These are phyloP conservation scores for Castanea crenata DNA, from an alignment of 306 rosid species.

Conservation along the genomic window DNA sequence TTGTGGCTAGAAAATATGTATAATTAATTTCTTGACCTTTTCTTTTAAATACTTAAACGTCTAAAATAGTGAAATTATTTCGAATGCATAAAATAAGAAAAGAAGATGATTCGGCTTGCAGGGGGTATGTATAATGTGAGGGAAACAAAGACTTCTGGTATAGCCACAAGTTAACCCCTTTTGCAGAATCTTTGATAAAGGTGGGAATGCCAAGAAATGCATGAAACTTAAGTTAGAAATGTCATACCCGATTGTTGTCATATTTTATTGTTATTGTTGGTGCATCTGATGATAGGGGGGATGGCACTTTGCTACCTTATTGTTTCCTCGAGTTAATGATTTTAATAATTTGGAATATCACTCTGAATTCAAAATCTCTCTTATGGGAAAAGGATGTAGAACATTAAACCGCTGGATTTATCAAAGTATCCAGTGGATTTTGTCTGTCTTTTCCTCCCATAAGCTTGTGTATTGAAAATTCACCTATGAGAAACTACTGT, in stretches of 20 bases:
- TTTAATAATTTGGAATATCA: neutral
- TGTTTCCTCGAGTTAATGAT: neutral
- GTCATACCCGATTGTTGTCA: neutral
- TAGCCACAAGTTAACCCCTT: neutral
- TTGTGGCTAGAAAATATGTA: neutral
- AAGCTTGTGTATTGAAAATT: constrained; percentile 34
- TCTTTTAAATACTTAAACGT: neutral
- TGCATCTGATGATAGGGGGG: neutral
- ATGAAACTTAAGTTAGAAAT: neutral
- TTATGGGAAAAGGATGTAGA: constrained; percentile 81
- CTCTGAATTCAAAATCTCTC: constrained; percentile 10
- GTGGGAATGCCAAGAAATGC: neutral
- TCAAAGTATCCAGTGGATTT: constrained; percentile 86
- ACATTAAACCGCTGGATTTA: constrained; percentile 70
- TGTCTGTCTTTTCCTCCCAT: constrained; percentile 74
- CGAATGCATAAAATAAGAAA: neutral
- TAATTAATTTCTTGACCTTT: neutral
- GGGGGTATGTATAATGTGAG: neutral
- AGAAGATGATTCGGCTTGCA: neutral
- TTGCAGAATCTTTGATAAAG: neutral
- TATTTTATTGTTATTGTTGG: neutral
- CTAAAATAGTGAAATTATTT: neutral
- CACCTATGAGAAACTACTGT: neutral
- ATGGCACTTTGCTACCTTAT: neutral
- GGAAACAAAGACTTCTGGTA: neutral